Evolutionary conservation across 352 stramenopile genomes (phyloP).

Genomic region (Pythium phragmiticola): DNA sequence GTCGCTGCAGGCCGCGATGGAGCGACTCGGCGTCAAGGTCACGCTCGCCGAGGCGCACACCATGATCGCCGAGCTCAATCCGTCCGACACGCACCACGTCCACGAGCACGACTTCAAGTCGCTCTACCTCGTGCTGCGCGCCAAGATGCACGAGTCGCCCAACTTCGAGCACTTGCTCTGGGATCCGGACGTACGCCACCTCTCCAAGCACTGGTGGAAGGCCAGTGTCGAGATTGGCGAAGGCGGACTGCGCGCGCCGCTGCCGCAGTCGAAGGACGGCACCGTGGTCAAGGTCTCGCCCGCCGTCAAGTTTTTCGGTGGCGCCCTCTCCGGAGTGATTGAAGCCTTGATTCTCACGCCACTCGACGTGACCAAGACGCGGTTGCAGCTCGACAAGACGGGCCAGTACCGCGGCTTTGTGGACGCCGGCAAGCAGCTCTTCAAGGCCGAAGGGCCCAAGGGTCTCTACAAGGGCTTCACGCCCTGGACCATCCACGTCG

Average conservation of each 20-base stretch:
- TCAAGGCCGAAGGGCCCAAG: slow-evolving; percentile 68
- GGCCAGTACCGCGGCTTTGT: slow-evolving; percentile 87
- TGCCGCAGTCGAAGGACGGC: slow-evolving; percentile 46
- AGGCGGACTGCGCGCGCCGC: slow-evolving; percentile 58
- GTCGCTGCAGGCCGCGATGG: slow-evolving; percentile 61
- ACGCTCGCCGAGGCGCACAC: slow-evolving; percentile 70
- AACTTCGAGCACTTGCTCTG: slow-evolving; percentile 78
- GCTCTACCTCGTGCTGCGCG: slow-evolving; percentile 74
- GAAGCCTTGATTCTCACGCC: slow-evolving; percentile 87
- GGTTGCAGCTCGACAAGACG: slow-evolving; percentile 85
- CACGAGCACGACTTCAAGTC: slow-evolving; percentile 83
- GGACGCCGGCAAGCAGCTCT: slow-evolving; percentile 81
- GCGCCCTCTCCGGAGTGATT: slow-evolving; percentile 82
- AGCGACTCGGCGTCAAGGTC: slow-evolving; percentile 61
- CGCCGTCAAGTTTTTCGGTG: slow-evolving; percentile 75
- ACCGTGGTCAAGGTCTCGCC: slow-evolving; percentile 66
- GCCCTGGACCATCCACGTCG: slow-evolving; percentile 88
- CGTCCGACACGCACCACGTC: slow-evolving; percentile 58
- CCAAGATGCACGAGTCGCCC: slow-evolving; percentile 68
- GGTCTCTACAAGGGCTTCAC: slow-evolving; percentile 89
- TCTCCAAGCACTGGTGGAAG: slow-evolving; percentile 88
- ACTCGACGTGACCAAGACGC: slow-evolving; percentile 88
- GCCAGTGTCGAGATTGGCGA: slow-evolving; percentile 81
- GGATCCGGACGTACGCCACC: slow-evolving; percentile 78
- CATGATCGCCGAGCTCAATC: slow-evolving; percentile 80